Conservation (phyloP, 352 stramenopile species). For the Phytophthora constricta region DNA sequence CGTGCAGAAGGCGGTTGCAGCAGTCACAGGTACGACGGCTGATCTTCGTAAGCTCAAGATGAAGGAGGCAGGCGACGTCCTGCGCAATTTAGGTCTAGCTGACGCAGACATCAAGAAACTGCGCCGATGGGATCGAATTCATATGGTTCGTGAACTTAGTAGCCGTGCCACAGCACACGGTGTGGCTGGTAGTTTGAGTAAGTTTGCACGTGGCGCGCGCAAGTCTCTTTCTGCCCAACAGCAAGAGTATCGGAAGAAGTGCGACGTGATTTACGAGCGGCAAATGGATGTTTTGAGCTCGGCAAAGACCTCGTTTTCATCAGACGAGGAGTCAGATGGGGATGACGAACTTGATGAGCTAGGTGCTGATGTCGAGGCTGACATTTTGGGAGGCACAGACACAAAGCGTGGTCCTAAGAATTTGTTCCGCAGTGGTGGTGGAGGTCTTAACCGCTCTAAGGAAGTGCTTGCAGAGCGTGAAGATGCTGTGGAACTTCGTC, state of each 20-base stretch:
- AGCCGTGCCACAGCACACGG: constrained; percentile 73
- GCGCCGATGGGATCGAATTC: constrained; percentile 83
- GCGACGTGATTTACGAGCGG: constrained; percentile 84
- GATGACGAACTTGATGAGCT: constrained; percentile 78
- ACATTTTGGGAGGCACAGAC: constrained; percentile 71
- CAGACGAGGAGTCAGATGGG: constrained; percentile 75
- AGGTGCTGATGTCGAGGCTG: constrained; percentile 78
- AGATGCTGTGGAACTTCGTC: constrained; percentile 78
- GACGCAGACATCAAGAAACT: constrained; percentile 87
- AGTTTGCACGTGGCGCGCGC: constrained; percentile 79
- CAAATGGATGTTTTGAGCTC: constrained; percentile 85
- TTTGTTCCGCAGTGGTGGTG: constrained; percentile 77
- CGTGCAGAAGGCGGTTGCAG: constrained; percentile 80
- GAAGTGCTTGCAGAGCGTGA: constrained; percentile 77
- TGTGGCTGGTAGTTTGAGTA: constrained; percentile 74
- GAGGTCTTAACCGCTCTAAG: constrained; percentile 79
- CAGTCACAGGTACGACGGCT: constrained; percentile 82
- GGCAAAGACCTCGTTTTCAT: constrained; percentile 66
- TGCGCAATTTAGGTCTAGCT: constrained; percentile 78
- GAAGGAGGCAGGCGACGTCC: constrained; percentile 83
- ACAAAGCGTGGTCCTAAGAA: constrained; percentile 76
- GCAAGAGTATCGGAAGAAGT: constrained; percentile 87
- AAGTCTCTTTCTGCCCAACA: constrained; percentile 86
- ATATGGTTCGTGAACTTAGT: constrained; percentile 83
- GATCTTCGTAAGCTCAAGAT: constrained; percentile 90